phyloP scores from a whole-genome alignment of 192 early-diverging fungal genomes.

The Funneliformis mosseae region DNA sequence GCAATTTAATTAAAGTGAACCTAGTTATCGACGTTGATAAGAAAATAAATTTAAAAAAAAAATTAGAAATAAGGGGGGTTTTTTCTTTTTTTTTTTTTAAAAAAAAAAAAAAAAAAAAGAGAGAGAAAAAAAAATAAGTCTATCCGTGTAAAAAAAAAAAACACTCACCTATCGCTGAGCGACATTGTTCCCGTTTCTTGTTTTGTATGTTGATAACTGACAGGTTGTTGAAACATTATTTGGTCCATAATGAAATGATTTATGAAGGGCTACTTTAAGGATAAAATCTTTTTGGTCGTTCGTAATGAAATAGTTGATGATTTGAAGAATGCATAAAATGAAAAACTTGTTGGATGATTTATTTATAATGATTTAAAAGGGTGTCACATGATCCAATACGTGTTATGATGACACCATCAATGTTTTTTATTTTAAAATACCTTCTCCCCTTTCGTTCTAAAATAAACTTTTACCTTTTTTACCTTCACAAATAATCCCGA shows the following conservation, averaged over 20 bases:
- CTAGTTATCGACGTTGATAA: neutral
- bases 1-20: neutral
- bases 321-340: too few species aligned
- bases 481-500: too few species aligned
- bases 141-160: neutral
- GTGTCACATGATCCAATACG: too few species aligned
- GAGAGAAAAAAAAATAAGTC: too few species aligned
- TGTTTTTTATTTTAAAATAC: too few species aligned
- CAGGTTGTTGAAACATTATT: neutral
- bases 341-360: too few species aligned
- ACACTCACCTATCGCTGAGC: neutral
- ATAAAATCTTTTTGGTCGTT: neutral
- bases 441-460: too few species aligned
- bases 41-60: neutral
- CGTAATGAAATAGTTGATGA: neutral
- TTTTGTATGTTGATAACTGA: neutral
- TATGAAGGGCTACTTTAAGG: neutral
- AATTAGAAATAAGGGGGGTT: too few species aligned
- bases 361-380: too few species aligned
- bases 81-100: neutral
- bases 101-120: too few species aligned
- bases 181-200: neutral
- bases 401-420: too few species aligned
- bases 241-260: neutral
- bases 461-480: too few species aligned